These are phyloP conservation scores for Bassia scoparia DNA, from an alignment of 148 eudicot species.

Conservation along the genomic window DNA sequence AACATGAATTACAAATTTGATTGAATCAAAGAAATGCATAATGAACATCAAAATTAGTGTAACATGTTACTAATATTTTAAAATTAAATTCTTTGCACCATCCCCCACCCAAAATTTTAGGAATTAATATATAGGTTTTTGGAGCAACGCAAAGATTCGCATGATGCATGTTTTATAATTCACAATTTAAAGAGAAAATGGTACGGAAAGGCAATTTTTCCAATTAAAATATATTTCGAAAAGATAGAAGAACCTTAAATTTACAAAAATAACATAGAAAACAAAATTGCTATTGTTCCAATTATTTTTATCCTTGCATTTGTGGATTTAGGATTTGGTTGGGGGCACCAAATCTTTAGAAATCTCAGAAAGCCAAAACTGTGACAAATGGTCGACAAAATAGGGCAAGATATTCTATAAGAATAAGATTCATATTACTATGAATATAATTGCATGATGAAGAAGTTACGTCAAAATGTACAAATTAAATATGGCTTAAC, in stretches of 20 bases:
- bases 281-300: constrained; percentile 3
- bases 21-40: neutral
- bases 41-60: neutral
- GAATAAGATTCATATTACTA: neutral
- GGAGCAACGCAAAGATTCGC: constrained; percentile 14
- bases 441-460: constrained; percentile 6
- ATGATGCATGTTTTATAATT: constrained; percentile 21
- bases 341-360: constrained; percentile 33
- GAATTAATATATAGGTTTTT: neutral
- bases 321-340: constrained; percentile 19
- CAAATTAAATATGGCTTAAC: too few species aligned
- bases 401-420: neutral
- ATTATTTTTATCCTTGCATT: constrained; percentile 13
- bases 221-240: constrained; percentile 5
- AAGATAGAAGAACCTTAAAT: neutral
- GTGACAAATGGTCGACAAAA: constrained; percentile 23
- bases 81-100: constrained; percentile 1
- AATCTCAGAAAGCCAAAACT: constrained; percentile 29
- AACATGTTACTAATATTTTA: neutral
- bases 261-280: neutral
- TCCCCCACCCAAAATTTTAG: neutral
- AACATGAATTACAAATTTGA: neutral
- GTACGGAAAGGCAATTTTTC: constrained; percentile 4
- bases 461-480: neutral
- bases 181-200: neutral